A percentile compares a stretch with the other conserved stretches of the same genome.
These are phyloP conservation scores for Candida maltosa DNA, from an alignment of 805 yeast species.

Conservation along the genomic window DNA sequence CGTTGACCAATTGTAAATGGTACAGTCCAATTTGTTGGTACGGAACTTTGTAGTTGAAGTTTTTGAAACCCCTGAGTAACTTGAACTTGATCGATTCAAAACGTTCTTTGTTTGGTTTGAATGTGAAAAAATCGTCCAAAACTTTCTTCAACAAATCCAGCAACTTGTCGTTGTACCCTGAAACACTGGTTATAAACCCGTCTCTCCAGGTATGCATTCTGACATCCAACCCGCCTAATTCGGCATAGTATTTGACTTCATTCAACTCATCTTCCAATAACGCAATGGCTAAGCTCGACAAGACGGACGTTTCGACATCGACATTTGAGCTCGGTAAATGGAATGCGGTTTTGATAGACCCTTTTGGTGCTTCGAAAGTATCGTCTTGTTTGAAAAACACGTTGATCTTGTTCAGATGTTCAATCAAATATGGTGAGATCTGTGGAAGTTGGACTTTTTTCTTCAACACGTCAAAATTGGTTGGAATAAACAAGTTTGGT, in stretches of 20 bases:
- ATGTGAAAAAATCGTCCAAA: constrained; percentile 48
- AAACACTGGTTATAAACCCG: constrained; percentile 64
- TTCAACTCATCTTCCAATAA: constrained; percentile 72
- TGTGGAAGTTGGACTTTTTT: constrained; percentile 34
- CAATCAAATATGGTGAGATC: constrained; percentile 60
- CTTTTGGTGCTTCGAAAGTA: constrained; percentile 84
- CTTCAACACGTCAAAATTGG: constrained; percentile 59
- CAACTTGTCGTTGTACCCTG: constrained; percentile 84
- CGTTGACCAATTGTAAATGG: constrained; percentile 64
- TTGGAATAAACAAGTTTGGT: constrained; percentile 79
- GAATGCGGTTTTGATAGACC: constrained; percentile 61
- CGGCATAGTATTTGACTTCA: constrained; percentile 80
- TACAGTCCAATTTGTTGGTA: constrained; percentile 71
- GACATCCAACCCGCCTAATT: constrained; percentile 70
- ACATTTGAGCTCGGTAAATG: constrained; percentile 61
- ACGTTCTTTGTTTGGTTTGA: constrained; percentile 51
- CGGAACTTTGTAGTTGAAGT: constrained; percentile 72
- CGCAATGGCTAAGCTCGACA: constrained; percentile 63
- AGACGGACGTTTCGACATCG: constrained; percentile 56
- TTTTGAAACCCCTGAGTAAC: constrained; percentile 56
- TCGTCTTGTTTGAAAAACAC: constrained; percentile 92
- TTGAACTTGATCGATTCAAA: constrained; percentile 69
- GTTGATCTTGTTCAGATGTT: constrained; percentile 47
- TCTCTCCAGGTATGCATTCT: constrained; percentile 58
- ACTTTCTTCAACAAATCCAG: constrained; percentile 60